phyloP scores from a whole-genome alignment of 2,329 filamentous ascomycete genomes.

The Leptodontidium sp. region DNA sequence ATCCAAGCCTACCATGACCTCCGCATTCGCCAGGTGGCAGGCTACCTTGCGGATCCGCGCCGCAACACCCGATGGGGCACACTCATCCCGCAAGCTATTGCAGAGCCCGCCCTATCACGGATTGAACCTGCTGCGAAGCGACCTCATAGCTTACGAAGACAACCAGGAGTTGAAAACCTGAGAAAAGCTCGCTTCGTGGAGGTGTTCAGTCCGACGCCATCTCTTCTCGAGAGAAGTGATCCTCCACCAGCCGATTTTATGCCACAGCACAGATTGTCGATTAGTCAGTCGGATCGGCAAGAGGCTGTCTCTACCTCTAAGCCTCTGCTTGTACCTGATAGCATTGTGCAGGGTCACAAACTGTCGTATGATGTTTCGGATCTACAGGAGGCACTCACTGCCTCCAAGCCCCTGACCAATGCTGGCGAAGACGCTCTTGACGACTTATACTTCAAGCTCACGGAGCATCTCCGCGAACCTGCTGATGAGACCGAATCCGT shows the following conservation, averaged over 20 bases:
- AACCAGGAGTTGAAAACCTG: not conserved
- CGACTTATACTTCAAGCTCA: too few relatives aligned
- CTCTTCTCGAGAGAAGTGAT: not conserved
- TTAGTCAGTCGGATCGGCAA: not conserved
- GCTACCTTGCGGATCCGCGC: not conserved
- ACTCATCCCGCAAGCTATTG: not conserved
- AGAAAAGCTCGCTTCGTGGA: not conserved
- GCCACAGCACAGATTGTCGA: not conserved
- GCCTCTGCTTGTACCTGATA: not conserved
- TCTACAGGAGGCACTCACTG: too few relatives aligned
- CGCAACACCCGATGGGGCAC: conserved; percentile 1
- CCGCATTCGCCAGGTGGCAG: not conserved
- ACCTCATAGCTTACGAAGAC: not conserved
- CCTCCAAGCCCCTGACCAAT: too few relatives aligned
- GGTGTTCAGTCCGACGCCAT: not conserved
- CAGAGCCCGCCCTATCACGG: not conserved
- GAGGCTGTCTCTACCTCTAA: not conserved
- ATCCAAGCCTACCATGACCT: not conserved
- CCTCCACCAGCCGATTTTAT: not conserved
- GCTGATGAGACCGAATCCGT: too few relatives aligned
- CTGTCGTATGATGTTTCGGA: not conserved
- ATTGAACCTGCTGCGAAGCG: not conserved
- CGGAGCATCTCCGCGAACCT: too few relatives aligned
- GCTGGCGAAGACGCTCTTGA: too few relatives aligned
- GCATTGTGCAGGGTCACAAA: not conserved